Base-by-base conservation (phyloP, 371 early-diverging fungal genomes). In the Synchytrium microbalum region DNA sequence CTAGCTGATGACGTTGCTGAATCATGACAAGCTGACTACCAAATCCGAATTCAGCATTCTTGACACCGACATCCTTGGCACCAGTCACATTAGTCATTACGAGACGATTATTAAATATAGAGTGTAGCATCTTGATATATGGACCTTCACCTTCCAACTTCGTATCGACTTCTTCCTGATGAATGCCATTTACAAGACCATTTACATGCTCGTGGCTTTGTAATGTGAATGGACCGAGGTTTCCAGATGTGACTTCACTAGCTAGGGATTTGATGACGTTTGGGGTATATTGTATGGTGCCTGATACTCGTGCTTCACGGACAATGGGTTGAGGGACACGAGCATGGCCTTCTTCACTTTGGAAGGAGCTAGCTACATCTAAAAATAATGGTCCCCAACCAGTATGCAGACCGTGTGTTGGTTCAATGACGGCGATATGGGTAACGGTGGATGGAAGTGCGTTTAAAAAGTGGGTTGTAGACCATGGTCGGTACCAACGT, bases 11-110 rank as follows among this genome's bases (percentile, higher is more conserved):
- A 59, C 91, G 92, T 61, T 82, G 75, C 67, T 86, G 89, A 64
- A 87, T 79, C 67, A 82, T 79, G 59, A 80, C 80, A 19, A 91
- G 66, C 52, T 90, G 72, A 59, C 81, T 78, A 63, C 92, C 92
- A 64, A 88, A 90, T 31, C 93, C 94, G 72, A 84, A 92, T 77
- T 92, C 92, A 55, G 91, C 92, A 53, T 82, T 84, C 51, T 86
- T 79, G 60, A 81, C 83, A 76, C 78, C 75, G 67, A 84, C 78
- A 54, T 84, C 73, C 58, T 67, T 30, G 56, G 71, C 69, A 63
- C 77, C 69, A 32, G 78, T 64, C 0, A 82, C 84, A 73, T 93
- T 93, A 67, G 90, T 86, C 32, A 93, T 83, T 58, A 86, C 75
- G 64, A 92, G 82, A 57, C 92, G 88, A 52, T 82, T 78, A 59